Base-by-base conservation (phyloP, 139 green algal genomes). In the Trebouxia sp. region DNA sequence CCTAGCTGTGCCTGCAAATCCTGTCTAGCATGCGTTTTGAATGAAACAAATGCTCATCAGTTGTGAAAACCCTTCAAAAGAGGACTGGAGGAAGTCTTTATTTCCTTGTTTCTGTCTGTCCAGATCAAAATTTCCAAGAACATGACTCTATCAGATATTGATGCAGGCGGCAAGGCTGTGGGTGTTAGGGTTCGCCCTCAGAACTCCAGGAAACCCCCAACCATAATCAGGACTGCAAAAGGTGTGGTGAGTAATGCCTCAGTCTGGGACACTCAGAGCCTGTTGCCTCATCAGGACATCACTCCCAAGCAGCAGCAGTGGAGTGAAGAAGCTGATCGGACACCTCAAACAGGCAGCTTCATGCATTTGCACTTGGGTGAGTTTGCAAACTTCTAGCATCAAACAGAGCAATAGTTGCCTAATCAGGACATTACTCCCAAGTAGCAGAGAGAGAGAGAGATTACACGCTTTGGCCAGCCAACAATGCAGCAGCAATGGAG, bases 291-390 rank as follows among this genome's bases (percentile, higher is more conserved):
- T 12, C 83, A 83, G 0, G 85, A 75, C 0, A 76, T 67, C 8
- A 50, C 81, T 26, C 37, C 43, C 6, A 48, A 76, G 22, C 32
- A 38, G 42, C 14, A 65, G 28, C 76, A 53, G n/a, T 94, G 87
- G 83, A 85, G 76, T n/a, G 48, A 37, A 11, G 83, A 79, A 58
- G 55, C 77, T 11, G 38, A 32, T 42, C 20, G 22, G 5, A 90
- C 85, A 8, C 87, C 83, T 14, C 83, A 89, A 83, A 88, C 87
- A 17, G 89, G 88, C 20, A 91, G 80, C 69, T 97, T 98, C 82
- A 89, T 98, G 85, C 94, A 98, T 86, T 81, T 98, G 39, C 94
- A 98, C 81, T 78, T 97, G 30, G 92, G 80, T 82, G 91, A 95
- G 66, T n/a, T 48, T 30, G 15, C 6, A 6, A 58, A 15, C 39